Evolutionary conservation across 768 basidiomycete species (phyloP).

Genomic region (Myochromella boudieri): DNA sequence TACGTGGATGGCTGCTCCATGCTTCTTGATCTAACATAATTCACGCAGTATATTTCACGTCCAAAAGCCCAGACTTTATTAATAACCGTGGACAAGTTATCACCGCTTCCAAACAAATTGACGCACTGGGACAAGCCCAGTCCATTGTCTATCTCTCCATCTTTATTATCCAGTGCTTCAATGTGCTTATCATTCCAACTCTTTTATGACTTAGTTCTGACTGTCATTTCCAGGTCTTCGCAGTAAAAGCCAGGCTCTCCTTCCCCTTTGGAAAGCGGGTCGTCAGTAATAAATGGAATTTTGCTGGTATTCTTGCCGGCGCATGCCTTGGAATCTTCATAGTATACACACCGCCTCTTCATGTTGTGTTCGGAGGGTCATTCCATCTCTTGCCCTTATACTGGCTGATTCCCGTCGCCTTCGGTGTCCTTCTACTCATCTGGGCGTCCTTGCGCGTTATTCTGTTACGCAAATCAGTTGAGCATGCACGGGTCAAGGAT

Average conservation of each 20-base stretch:
- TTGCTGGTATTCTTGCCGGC: constrained; percentile 59
- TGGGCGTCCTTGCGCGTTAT: constrained; percentile 64
- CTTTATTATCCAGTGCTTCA: constrained; percentile 70
- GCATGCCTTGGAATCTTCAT: constrained; percentile 67
- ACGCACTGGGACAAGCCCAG: constrained; percentile 61
- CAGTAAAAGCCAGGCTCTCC: constrained; percentile 62
- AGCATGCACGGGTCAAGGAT: constrained; percentile 57
- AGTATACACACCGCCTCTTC: constrained; percentile 67
- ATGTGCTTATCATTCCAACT: constrained; percentile 34
- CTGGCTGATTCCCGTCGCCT: constrained; percentile 66
- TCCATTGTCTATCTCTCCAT: constrained; percentile 67
- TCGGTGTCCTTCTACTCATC: constrained; percentile 52
- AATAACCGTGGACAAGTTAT: constrained; percentile 51
- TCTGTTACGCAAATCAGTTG: constrained; percentile 53
- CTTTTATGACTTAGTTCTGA: background rate
- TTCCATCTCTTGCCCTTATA: constrained; percentile 58
- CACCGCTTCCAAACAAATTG: constrained; percentile 46
- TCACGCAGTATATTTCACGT: constrained; percentile 43
- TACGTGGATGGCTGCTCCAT: constrained; percentile 19
- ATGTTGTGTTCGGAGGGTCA: constrained; percentile 67
- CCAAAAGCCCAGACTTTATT: constrained; percentile 51
- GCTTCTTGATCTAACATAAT: too few relatives aligned
- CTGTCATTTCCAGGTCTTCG: constrained; percentile 46
- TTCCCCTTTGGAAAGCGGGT: constrained; percentile 62
- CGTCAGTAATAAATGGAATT: constrained; percentile 63